Base-by-base conservation (phyloP, 495 filamentous ascomycete species). In the Cudoniella acicularis region DNA sequence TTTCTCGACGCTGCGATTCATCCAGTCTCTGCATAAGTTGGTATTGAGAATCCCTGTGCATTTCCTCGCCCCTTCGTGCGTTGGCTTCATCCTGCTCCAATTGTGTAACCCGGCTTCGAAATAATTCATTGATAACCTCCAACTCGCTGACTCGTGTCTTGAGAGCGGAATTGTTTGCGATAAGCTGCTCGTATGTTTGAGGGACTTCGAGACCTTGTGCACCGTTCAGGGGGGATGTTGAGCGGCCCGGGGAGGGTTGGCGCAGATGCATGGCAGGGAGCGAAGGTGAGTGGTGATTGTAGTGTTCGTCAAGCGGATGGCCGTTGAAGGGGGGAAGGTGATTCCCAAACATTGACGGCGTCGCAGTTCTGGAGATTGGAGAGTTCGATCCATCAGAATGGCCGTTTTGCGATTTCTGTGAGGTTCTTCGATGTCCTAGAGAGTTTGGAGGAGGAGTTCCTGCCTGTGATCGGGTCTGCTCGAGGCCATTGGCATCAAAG, bases 71-170 rank as follows among this genome's bases (percentile, higher is more conserved):
- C 62, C 84, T 73, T 64, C 86, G 77, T 45, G 84, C 82, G 49
- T 83, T 82, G 51, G 77, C 77, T 67, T 93, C 89, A 62, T 87
- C 88, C 60, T 87, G 81, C 60, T 98, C 93, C 1, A 96, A 81
- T 68, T 98, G 90, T 17, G 81, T 81, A 42, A 98, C 88, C 22
- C 92, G 85, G n/a, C 88, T 89, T 26, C 89, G 80, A 76, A 95
- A 98, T 23, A 98, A 79, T 63, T 91, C 91, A 64, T 97, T 96
- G 71, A 99, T 95, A 49, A 99, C 83, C 69, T 99, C 94, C 20
- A 99, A 79, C 70, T 99, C 94, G 64, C 82, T 89, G 49, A 97
- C 92, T 23, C 92, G 86, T 4, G 92, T 97, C 76, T 92, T 94
- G 36, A 97, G 75, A 43, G 83, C 83, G 16, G 87, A 87, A 69